Evolutionary conservation across 169 alveolate species (phyloP).

Genomic region (Plasmodium fragile): DNA sequence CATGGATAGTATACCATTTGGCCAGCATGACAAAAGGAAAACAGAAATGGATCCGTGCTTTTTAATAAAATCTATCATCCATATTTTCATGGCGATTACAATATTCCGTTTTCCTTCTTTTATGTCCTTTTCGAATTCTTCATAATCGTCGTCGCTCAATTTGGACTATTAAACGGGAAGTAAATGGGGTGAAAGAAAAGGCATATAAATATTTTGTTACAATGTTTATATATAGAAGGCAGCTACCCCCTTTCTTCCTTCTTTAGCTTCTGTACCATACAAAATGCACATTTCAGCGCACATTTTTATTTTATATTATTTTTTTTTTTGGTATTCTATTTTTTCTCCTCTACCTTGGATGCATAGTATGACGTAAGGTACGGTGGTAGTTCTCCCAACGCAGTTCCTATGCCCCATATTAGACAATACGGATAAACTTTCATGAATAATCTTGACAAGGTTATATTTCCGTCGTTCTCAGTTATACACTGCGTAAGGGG

Average conservation of each 20-base stretch:
- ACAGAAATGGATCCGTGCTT: conserved; percentile 92
- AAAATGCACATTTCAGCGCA: neutral
- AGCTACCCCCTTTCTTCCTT: neutral
- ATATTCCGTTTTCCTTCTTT: conserved; percentile 74
- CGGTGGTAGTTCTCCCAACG: conserved; percentile 97
- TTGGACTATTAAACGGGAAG: conserved; percentile 29
- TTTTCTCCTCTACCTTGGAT: conserved; percentile 76
- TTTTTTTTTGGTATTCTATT: neutral
- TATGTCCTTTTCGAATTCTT: conserved; percentile 68
- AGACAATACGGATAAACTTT: conserved; percentile 84
- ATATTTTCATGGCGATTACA: conserved; percentile 82
- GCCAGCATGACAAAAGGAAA: conserved; percentile 89
- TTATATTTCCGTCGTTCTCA: conserved; percentile 45
- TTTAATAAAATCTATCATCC: conserved; percentile 86
- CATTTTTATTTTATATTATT: neutral
- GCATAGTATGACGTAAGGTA: conserved; percentile 95
- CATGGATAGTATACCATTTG: conserved; percentile 81
- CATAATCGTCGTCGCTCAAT: conserved; percentile 62
- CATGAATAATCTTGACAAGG: conserved; percentile 74
- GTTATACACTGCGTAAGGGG: conserved; percentile 7
- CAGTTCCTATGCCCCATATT: conserved; percentile 97
- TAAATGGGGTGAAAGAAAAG: neutral
- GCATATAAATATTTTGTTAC: conserved; percentile 6
- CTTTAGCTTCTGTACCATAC: conserved; percentile 1
- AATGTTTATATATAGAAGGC: neutral